phyloP scores from a whole-genome alignment of 495 filamentous ascomycete species.

The Aspergillus bertholletiae region DNA sequence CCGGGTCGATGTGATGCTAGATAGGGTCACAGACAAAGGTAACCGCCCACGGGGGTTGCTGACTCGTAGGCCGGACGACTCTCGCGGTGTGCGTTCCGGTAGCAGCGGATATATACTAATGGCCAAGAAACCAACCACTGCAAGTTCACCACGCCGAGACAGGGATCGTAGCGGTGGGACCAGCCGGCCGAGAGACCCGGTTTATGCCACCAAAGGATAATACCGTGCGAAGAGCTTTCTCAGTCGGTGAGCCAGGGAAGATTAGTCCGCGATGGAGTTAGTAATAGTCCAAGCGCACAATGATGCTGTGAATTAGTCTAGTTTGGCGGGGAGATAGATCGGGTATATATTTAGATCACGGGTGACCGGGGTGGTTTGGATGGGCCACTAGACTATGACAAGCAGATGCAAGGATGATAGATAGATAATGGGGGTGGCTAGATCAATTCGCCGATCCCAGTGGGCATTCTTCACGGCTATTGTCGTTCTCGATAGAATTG shows the following conservation, averaged over 20 bases:
- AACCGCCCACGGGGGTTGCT: neutral
- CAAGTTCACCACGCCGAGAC: neutral
- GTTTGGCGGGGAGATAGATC: constrained; percentile 20
- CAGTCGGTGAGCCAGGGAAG: neutral
- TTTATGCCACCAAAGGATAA: neutral
- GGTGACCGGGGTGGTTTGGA: neutral
- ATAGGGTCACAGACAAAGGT: neutral
- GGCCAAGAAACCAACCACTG: constrained; percentile 1
- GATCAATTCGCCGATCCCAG: neutral
- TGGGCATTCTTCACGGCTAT: neutral
- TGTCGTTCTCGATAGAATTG: neutral
- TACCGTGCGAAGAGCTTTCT: neutral
- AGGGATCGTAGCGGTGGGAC: neutral
- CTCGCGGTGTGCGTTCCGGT: neutral
- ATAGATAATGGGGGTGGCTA: neutral
- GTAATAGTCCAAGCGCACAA: constrained; percentile 13
- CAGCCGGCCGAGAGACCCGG: neutral
- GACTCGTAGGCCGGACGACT: neutral
- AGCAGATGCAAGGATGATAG: constrained; percentile 2
- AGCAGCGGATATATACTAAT: neutral
- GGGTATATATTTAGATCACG: constrained; percentile 26
- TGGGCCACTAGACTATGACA: constrained; percentile 3
- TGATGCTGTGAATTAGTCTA: constrained; percentile 7
- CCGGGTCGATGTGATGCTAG: neutral
- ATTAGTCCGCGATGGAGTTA: constrained; percentile 7